phyloP scores from a whole-genome alignment of 331 rosid species.

The Spiraea crenata region DNA sequence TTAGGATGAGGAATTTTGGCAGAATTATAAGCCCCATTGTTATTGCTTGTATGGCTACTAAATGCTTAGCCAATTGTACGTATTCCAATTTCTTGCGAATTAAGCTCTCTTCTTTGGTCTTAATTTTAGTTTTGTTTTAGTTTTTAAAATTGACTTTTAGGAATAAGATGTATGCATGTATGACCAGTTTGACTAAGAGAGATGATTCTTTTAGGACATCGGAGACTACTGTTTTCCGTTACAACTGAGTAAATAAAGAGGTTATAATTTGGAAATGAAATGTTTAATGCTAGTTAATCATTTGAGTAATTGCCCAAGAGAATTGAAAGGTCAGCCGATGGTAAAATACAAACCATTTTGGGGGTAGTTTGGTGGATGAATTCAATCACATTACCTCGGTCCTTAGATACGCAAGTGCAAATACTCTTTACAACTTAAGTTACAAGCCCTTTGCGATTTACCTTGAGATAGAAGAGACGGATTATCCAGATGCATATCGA shows the following conservation, averaged over 20 bases:
- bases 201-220: background rate
- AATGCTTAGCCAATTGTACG: slow-evolving; percentile 20
- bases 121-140: background rate
- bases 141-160: no score
- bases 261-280: background rate
- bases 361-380: no score
- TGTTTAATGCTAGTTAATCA: background rate
- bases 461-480: no score
- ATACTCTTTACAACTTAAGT: no score
- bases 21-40: slow-evolving; percentile 20
- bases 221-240: background rate
- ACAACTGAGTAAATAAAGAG: background rate
- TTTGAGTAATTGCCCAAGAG: background rate
- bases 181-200: background rate
- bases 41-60: slow-evolving; percentile 4
- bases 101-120: slow-evolving; percentile 1
- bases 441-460: no score
- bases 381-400: no score
- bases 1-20: slow-evolving; percentile 37
- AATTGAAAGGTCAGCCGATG: background rate
- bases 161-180: no score
- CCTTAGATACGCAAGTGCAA: no score
- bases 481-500: no score
- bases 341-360: no score
- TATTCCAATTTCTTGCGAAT: slow-evolving; percentile 4